Evolutionary conservation across 352 stramenopile species (phyloP), one percentile per base, ranked within the genome.

Genomic region (Pythium myriotylum): DNA sequence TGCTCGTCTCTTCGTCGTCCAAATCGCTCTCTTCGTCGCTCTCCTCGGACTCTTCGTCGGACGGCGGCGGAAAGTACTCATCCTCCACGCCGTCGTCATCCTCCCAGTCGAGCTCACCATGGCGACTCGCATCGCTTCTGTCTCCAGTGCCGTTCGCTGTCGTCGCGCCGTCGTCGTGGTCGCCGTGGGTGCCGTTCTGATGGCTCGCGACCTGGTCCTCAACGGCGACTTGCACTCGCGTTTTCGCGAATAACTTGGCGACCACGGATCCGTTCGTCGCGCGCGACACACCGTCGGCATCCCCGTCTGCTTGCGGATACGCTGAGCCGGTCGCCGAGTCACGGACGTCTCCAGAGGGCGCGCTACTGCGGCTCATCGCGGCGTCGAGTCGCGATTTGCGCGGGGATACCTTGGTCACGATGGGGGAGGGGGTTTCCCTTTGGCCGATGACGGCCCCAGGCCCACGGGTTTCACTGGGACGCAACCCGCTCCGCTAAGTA

Each of bases 61-160:
- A 48, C 17, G 40, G 20, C 1, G 62, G 68, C 32, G 47, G 58
- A 1, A 42, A 33, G 37, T 77, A 81, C 23, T 83, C 71, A 17
- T 74, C 66, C 3, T 80, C 67, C 1, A 63, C 68, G 1, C 79
- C 68, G 14, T 74, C 65, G 4, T 74, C 67, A 2, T 67, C 67
- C 0, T 74, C 60, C 53, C 53, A 60, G 42, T 60, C 53, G 0
- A 57, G 20, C 9, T n/a, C 29, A 4, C 54, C 55, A n/a, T 46
- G 14, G 6, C 10, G 20, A 27, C 54, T n/a, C 23, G 3, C 8
- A 2, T 56, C 35, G 26, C 13, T n/a, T 2, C 13, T 23, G 2
- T 57, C 24, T 2, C n/a, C 23, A 37, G 51, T 39, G 27, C 39
- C 49, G 14, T 42, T 16, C 17, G 39, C 37, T 40, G n/a, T 33